These are phyloP conservation scores for Sordariomycetes sp. DNA, from an alignment of 2,329 filamentous ascomycete species.

Conservation along the genomic window DNA sequence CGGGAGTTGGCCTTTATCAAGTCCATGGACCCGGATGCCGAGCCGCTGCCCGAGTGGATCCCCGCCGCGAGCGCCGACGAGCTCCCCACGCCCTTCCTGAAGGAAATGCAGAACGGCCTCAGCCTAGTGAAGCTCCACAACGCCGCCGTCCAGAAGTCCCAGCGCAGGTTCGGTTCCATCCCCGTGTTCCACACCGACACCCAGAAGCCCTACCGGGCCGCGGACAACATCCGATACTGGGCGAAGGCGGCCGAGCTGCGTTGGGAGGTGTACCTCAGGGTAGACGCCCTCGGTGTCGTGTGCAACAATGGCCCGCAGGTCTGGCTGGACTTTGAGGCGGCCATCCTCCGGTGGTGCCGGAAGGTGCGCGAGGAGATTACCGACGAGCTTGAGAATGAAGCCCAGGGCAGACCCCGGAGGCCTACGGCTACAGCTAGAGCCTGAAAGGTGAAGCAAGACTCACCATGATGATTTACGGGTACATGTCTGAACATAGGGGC, in stretches of 20 bases:
- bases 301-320: slow-evolving; percentile 58
- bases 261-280: slow-evolving; percentile 75
- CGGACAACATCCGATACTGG: slow-evolving; percentile 94
- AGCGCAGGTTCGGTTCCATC: slow-evolving; percentile 80
- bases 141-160: slow-evolving; percentile 72
- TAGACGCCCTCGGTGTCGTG: slow-evolving; percentile 81
- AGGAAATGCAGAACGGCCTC: slow-evolving; percentile 65
- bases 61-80: slow-evolving; percentile 26
- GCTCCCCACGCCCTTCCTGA: slow-evolving; percentile 65
- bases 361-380: slow-evolving; percentile 76
- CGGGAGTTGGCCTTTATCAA: slow-evolving; percentile 73
- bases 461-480: slow-evolving; percentile 3
- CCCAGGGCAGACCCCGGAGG: neutral
- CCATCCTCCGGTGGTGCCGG: slow-evolving; percentile 73
- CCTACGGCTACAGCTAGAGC: neutral
- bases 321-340: slow-evolving; percentile 76
- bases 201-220: slow-evolving; percentile 83
- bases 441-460: neutral
- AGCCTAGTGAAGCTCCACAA: slow-evolving; percentile 84
- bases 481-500: neutral
- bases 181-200: slow-evolving; percentile 86
- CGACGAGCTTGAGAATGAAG: slow-evolving; percentile 41
- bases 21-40: slow-evolving; percentile 55
- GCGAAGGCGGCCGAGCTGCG: slow-evolving; percentile 89
- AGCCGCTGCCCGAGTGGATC: slow-evolving; percentile 58